Evolutionary conservation across 768 basidiomycete species (phyloP).

Genomic region (Serendipita indica): DNA sequence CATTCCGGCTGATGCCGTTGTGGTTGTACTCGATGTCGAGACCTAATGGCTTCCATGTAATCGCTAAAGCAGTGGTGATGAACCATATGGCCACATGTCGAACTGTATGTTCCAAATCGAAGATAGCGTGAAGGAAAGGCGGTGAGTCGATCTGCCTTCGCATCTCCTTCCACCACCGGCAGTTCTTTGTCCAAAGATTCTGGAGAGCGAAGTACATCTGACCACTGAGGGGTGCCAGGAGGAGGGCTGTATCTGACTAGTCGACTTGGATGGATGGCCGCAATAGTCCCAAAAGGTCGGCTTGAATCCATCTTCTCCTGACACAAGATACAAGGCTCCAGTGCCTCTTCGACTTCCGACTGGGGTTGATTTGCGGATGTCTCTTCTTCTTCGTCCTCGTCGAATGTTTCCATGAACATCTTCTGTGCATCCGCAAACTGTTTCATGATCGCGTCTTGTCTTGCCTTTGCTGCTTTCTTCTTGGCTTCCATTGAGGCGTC

Average conservation of each 20-base stretch:
- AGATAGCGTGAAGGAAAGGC: not conserved
- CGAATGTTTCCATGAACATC: slow-evolving; percentile 66
- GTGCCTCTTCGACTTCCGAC: slow-evolving; percentile 28
- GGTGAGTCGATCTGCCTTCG: no score
- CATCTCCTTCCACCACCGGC: slow-evolving; percentile 20
- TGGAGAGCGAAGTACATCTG: slow-evolving; percentile 53
- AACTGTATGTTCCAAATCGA: slow-evolving; percentile 72
- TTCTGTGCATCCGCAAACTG: slow-evolving; percentile 91
- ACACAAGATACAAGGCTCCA: slow-evolving; percentile 86
- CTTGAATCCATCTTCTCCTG: slow-evolving; percentile 75
- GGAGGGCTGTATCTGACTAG: slow-evolving; percentile 62
- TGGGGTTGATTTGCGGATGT: slow-evolving; percentile 28
- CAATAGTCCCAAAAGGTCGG: slow-evolving; percentile 71
- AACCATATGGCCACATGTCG: slow-evolving; percentile 94
- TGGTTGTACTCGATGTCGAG: slow-evolving; percentile 75
- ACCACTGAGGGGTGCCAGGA: slow-evolving; percentile 32
- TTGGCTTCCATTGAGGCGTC: slow-evolving; percentile 43
- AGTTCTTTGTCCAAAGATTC: slow-evolving; percentile 45
- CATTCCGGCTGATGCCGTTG: slow-evolving; percentile 90
- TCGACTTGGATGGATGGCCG: slow-evolving; percentile 76
- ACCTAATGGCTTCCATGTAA: slow-evolving; percentile 73
- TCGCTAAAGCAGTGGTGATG: slow-evolving; percentile 88
- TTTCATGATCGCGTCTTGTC: slow-evolving; percentile 89
- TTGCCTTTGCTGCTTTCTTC: slow-evolving; percentile 71
- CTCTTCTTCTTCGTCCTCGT: slow-evolving; percentile 46